phyloP scores from a whole-genome alignment of 2,329 filamentous ascomycete genomes.

The Aspergillus pseudonomiae region DNA sequence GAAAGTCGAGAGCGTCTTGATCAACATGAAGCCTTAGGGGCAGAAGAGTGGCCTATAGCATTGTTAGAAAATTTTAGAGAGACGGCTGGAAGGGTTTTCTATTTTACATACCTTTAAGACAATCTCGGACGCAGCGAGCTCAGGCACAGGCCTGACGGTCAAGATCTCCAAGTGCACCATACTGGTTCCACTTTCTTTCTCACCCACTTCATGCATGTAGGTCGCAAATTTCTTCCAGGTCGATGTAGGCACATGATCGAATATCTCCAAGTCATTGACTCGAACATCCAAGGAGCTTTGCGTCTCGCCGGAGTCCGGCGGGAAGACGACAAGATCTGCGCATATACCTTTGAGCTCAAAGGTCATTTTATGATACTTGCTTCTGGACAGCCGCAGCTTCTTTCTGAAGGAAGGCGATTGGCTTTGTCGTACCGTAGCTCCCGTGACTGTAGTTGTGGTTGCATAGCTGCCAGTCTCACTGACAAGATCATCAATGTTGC shows the following conservation, averaged over 20 bases:
- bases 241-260: slow-evolving; percentile 90
- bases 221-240: slow-evolving; percentile 99
- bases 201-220: slow-evolving; percentile 84
- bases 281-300: slow-evolving; percentile 85
- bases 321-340: slow-evolving; percentile 79
- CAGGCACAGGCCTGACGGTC: slow-evolving; percentile 82
- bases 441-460: slow-evolving; percentile 64
- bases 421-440: slow-evolving; percentile 40
- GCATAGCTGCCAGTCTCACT: slow-evolving; percentile 91
- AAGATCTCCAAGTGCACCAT: slow-evolving; percentile 91
- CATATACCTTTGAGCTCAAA: slow-evolving; percentile 88
- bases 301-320: slow-evolving; percentile 75
- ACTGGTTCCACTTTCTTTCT: slow-evolving; percentile 79
- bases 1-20: slow-evolving; percentile 95
- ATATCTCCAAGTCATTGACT: slow-evolving; percentile 82
- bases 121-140: slow-evolving; percentile 85
- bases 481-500: slow-evolving; percentile 78
- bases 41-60: slow-evolving; percentile 65
- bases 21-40: slow-evolving; percentile 92
- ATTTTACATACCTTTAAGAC: slow-evolving; percentile 66
- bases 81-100: neutral
- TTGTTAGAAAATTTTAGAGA: slow-evolving; percentile 17
- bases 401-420: slow-evolving; percentile 49
- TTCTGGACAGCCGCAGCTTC: slow-evolving; percentile 75
- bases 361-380: slow-evolving; percentile 90